Conservation (phyloP, 495 filamentous ascomycete species). For the Penicillium psychrofluorescens region DNA sequence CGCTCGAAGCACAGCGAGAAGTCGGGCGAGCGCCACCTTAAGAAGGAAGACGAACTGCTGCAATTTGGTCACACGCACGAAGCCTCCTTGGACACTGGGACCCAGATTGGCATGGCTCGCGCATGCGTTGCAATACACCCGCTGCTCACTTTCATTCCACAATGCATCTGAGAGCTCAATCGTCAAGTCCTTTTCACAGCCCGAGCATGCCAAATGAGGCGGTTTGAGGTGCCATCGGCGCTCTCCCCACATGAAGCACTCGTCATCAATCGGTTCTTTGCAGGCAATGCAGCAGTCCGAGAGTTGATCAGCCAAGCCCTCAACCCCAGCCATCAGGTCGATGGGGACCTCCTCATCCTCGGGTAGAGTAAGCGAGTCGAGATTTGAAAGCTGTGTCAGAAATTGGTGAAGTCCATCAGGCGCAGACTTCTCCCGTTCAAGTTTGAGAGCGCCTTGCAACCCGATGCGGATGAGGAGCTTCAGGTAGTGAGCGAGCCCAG, state of each 20-base stretch:
- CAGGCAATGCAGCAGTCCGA: conserved; percentile 79
- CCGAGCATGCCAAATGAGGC: conserved; percentile 65
- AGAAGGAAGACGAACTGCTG: conserved; percentile 92
- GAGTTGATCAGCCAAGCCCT: conserved; percentile 63
- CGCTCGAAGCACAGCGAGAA: conserved; percentile 77
- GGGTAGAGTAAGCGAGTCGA: conserved; percentile 56
- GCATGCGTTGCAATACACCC: conserved; percentile 64
- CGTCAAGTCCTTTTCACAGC: conserved; percentile 67
- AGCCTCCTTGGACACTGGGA: conserved; percentile 44
- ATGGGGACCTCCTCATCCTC: conserved; percentile 62
- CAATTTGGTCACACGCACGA: conserved; percentile 67
- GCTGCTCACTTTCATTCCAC: conserved; percentile 57
- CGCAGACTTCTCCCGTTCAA: conserved; percentile 75
- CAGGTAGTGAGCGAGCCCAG: conserved; percentile 93
- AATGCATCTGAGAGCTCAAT: conserved; percentile 54
- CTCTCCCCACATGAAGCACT: conserved; percentile 66
- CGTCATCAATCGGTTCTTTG: conserved; percentile 86
- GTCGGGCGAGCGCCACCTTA: conserved; percentile 80
- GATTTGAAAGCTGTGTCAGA: conserved; percentile 68
- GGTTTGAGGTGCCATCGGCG: conserved; percentile 71
- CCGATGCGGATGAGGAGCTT: conserved; percentile 97
- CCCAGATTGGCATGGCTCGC: conserved; percentile 38
- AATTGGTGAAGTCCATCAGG: conserved; percentile 72
- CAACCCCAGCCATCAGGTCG: conserved; percentile 65
- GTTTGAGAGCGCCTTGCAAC: conserved; percentile 83